phyloP scores from a whole-genome alignment of 345 rosid species.

The Cochlearia excelsa region DNA sequence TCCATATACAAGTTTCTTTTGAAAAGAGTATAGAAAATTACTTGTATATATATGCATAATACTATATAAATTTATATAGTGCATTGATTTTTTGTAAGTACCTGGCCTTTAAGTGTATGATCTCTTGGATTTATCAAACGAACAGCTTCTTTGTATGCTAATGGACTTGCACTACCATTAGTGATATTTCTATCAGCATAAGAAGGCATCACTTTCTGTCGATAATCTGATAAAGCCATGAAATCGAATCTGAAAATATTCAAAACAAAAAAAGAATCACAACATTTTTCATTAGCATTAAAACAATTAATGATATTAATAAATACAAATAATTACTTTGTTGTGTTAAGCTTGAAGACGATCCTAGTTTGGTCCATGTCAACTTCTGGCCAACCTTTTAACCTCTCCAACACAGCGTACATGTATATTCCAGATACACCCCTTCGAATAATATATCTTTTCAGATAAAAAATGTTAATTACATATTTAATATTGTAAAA shows the following conservation, averaged over 20 bases:
- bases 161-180: conserved; percentile 28
- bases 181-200: conserved; percentile 36
- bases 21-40: too few relatives aligned
- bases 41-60: not conserved
- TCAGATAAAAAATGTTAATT: not conserved
- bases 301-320: too few relatives aligned
- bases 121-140: conserved; percentile 56
- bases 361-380: conserved; percentile 78
- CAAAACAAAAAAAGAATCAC: not conserved
- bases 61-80: not conserved
- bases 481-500: too few relatives aligned
- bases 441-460: conserved; percentile 67
- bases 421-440: conserved; percentile 62
- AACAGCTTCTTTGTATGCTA: conserved; percentile 86
- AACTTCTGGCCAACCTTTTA: conserved; percentile 69
- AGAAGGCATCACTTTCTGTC: conserved; percentile 66
- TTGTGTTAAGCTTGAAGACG: conserved; percentile 63
- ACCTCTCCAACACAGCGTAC: conserved; percentile 64
- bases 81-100: conserved; percentile 21
- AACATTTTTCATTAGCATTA: not conserved
- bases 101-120: conserved; percentile 58
- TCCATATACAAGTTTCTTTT: too few relatives aligned
- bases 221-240: conserved; percentile 73
- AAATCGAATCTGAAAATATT: conserved; percentile 14
- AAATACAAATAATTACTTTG: conserved; percentile 40